Evolutionary conservation across 2,329 filamentous ascomycete genomes (phyloP), one percentile per base, ranked within the genome.

Genomic region (Pseudopyrenochaeta lycopersici): DNA sequence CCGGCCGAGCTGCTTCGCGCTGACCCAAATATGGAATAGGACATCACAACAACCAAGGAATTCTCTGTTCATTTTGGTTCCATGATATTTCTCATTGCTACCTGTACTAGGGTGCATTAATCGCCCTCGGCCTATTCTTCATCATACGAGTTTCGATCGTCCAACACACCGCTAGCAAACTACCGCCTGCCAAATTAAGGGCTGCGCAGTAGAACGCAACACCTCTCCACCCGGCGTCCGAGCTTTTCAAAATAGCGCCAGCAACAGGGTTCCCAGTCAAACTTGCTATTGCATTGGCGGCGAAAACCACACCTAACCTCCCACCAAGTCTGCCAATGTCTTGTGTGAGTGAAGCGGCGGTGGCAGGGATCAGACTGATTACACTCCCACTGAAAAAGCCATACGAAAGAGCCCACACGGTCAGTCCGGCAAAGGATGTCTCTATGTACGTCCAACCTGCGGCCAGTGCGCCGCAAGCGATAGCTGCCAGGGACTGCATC

Each of bases 381-480:
- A 64, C 54, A 5, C 53, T 49, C 9, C 58, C 56, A 42, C 55
- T 58, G 5, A 51, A 39, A 30, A 68, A 53, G 3, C 64, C 64
- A 33, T 63, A 63, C 30, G 63, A 41, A 3, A 54, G 15, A 14
- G 52, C 39, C 45, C 63, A 65, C 11, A 54, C 49, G 29, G 58
- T 51, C 27, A 68, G 32, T 2, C 58, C 55, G 20, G 52, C 52
- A 21, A 58, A 45, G 33, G 55, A 58, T 4, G 52, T 49, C 30
- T 52, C n/a, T 12, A 60, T 54, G 18, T 47, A 51, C 2, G 50
- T 49, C 54, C 57, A 60, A 11, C 46, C 51, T 12, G 46, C 50
- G 39, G 56, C 85, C 84, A 88, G 38, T 2, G 46, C 76, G 76
- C 57, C 81, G 83, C 46, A 84, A 70, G 63, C 71, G 31, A 81